Base-by-base conservation (phyloP, 1,284 basidiomycete genomes). In the Leucoagaricus sp. region DNA sequence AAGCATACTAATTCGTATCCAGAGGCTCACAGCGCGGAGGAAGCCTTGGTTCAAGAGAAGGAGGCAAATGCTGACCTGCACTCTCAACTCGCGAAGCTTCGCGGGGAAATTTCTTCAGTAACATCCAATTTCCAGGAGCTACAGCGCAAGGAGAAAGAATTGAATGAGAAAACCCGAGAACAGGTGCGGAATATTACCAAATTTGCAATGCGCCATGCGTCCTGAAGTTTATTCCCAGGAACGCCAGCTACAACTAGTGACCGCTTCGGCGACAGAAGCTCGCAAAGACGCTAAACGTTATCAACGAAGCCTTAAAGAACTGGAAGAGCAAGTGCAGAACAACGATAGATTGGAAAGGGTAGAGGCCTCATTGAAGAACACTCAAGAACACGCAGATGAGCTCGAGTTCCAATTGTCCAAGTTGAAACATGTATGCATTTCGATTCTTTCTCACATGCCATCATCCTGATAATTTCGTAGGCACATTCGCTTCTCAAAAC, bases 341-440 rank as follows among this genome's bases (percentile, higher is more conserved):
- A 90, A 93, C 65, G 89, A 93, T 69, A 85, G 88, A 33, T 84
- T 85, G 19, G 90, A 91, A 63, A 77, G 79, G 41, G 70, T 92
- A 36, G 89, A 92, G 65, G 72, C 74, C 42, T 87, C 85, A 3
- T 71, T 93, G 51, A 86, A 85, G 66, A 86, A 91, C 63, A 86
- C 86, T 28, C 88, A 91, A 63, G 84, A 92, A 65, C 86, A 86
- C 56, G 87, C 87, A 2, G 89, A 90, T 58, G 89, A 91, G 65
- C 78, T 92, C 4, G 89, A 91, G 63, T 88, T 90, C 63, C 88
- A 89, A 64, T 73, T 93, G 15, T 85, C 86, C 17, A 90, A 88
- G 66, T 70, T 88, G 41, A 88, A 86, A 63, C 89, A 91, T 81
- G 90, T 86, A 72, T 56, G 47, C 36, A 31, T 49, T 29, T 40